phyloP scores from a whole-genome alignment of 2,329 filamentous ascomycete species.

The Epichloe festucae region DNA sequence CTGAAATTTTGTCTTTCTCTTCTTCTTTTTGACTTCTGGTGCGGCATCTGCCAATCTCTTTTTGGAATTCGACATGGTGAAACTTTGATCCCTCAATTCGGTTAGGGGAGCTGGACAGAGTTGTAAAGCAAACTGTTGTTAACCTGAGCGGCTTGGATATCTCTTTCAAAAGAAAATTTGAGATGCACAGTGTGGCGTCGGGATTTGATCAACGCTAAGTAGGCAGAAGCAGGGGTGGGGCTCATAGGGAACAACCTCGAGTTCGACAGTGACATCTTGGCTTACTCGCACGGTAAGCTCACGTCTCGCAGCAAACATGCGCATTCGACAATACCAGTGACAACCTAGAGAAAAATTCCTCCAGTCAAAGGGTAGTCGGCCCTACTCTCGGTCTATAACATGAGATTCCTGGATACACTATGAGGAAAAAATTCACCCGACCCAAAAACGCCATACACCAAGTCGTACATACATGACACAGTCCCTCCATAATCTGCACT shows the following conservation, averaged over 20 bases:
- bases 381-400: background rate
- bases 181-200: conserved; percentile 1
- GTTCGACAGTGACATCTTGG: background rate
- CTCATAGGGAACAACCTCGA: background rate
- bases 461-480: background rate
- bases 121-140: background rate
- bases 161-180: background rate
- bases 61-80: conserved; percentile 28
- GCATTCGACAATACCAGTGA: background rate
- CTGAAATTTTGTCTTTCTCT: conserved; percentile 40
- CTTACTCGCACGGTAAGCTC: background rate
- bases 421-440: background rate
- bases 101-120: no score
- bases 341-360: background rate
- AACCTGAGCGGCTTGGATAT: background rate
- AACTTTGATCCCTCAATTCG: background rate
- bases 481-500: background rate
- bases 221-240: background rate
- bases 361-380: no score
- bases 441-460: background rate
- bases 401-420: background rate
- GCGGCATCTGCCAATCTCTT: conserved; percentile 45
- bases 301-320: background rate
- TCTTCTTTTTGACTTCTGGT: conserved; percentile 28
- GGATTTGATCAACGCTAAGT: background rate